A percentile compares a stretch with the other conserved stretches of the same genome.
Evolutionary conservation across 495 filamentous ascomycete genomes (phyloP).

Genomic region (Penicillium ochrochloron): DNA sequence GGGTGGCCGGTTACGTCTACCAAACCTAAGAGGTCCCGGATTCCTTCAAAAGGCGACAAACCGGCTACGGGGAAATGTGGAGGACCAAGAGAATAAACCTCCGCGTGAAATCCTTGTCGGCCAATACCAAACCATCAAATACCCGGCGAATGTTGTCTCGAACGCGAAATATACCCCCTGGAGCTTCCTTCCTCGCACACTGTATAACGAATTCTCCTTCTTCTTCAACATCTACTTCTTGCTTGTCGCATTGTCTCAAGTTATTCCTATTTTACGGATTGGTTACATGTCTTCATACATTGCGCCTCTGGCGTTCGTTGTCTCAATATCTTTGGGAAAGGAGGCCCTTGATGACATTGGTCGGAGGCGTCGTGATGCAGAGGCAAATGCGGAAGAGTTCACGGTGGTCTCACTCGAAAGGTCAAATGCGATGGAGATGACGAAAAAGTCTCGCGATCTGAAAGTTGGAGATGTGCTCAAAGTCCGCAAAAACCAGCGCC

Average conservation of each 20-base stretch:
- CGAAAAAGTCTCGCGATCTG: conserved; percentile 83
- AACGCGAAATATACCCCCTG: conserved; percentile 98
- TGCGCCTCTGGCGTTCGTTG: conserved; percentile 88
- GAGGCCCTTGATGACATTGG: conserved; percentile 95
- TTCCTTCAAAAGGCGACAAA: conserved; percentile 29
- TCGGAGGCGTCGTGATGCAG: conserved; percentile 80
- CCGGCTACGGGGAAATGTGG: conserved; percentile 20
- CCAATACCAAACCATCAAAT: conserved; percentile 47
- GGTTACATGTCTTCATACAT: conserved; percentile 96
- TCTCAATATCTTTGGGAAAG: conserved; percentile 90
- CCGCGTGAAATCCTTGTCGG: conserved; percentile 51
- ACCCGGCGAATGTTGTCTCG: conserved; percentile 77
- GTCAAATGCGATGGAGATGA: conserved; percentile 56
- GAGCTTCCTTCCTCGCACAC: conserved; percentile 89
- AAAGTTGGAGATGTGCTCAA: conserved; percentile 95
- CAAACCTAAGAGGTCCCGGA: conserved; percentile 33
- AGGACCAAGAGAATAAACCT: conserved; percentile 36
- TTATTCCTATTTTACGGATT: conserved; percentile 84
- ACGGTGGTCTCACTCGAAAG: conserved; percentile 71
- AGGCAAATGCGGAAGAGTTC: conserved; percentile 93
- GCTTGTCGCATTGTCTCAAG: conserved; percentile 90
- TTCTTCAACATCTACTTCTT: conserved; percentile 99
- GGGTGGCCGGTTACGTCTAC: conserved; percentile 35
- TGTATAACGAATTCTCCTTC: conserved; percentile 99
- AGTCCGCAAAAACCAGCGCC: conserved; percentile 84